Evolutionary conservation across 805 yeast species (phyloP).

Genomic region (Starmerella khaoyaiensis): DNA sequence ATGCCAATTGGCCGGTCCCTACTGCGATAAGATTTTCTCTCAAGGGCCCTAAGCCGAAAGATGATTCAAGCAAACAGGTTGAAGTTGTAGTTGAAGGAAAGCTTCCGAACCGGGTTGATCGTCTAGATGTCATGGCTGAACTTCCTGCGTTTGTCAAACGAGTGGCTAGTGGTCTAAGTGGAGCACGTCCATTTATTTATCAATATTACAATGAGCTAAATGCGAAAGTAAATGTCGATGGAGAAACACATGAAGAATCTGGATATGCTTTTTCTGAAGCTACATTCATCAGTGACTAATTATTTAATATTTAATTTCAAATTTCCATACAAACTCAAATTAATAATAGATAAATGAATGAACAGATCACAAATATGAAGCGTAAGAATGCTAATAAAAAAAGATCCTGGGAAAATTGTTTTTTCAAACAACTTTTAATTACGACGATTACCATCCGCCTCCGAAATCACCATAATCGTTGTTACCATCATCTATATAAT

Average conservation of each 20-base stretch:
- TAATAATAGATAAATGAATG: too few species aligned
- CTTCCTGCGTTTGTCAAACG: constrained; percentile 88
- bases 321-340: too few species aligned
- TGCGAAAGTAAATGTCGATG: constrained; percentile 34
- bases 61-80: constrained; percentile 27
- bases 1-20: constrained; percentile 89
- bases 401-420: too few species aligned
- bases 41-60: constrained; percentile 36
- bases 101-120: constrained; percentile 54
- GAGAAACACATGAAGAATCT: constrained; percentile 34
- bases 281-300: constrained; percentile 56
- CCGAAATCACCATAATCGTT: constrained; percentile 16
- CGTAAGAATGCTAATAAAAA: too few species aligned
- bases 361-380: too few species aligned
- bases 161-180: constrained; percentile 87
- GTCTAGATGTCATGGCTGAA: constrained; percentile 96
- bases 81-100: constrained; percentile 46
- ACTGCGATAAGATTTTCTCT: constrained; percentile 46
- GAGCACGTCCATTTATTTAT: constrained; percentile 92
- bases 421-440: too few species aligned
- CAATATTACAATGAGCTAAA: constrained; percentile 64
- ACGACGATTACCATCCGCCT: constrained; percentile 19
- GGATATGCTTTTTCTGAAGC: constrained; percentile 69
- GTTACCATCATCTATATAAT: constrained; percentile 26
- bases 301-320: too few species aligned